Evolutionary conservation across 345 rosid genomes (phyloP).

Genomic region (Eucalyptus tenuipes): DNA sequence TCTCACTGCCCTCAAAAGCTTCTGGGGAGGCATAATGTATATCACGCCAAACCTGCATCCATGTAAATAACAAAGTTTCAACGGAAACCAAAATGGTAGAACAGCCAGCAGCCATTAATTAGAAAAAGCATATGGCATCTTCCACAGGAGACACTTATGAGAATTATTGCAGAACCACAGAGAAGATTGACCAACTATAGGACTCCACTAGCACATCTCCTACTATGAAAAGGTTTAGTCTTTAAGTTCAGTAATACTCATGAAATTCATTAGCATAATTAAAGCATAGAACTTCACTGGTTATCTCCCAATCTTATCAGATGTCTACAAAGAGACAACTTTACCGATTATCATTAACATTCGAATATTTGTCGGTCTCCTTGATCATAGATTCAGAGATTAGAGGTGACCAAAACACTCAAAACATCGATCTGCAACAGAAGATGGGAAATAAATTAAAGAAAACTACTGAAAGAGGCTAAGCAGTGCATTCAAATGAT

Average conservation of each 20-base stretch:
- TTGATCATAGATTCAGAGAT: background rate
- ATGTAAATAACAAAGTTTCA: background rate
- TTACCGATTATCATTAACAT: background rate
- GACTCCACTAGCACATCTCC: background rate
- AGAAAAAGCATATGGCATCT: background rate
- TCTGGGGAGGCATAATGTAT: constrained; percentile 56
- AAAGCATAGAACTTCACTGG: background rate
- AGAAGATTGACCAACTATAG: background rate
- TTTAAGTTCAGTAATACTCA: background rate
- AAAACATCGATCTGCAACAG: background rate
- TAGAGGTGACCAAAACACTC: background rate
- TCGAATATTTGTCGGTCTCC: background rate
- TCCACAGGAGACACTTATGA: background rate
- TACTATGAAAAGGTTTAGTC: background rate
- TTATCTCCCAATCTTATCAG: background rate
- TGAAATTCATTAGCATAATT: background rate
- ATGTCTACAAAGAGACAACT: background rate
- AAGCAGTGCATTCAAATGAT: background rate
- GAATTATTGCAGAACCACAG: background rate
- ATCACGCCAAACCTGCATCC: constrained; percentile 42
- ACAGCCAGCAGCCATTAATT: background rate
- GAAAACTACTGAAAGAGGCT: background rate
- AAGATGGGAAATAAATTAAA: background rate
- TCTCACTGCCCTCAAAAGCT: constrained; percentile 2
- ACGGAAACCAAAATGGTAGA: background rate